Conservation (phyloP, 169 alveolate species). For the Besnoitia besnoiti region DNA sequence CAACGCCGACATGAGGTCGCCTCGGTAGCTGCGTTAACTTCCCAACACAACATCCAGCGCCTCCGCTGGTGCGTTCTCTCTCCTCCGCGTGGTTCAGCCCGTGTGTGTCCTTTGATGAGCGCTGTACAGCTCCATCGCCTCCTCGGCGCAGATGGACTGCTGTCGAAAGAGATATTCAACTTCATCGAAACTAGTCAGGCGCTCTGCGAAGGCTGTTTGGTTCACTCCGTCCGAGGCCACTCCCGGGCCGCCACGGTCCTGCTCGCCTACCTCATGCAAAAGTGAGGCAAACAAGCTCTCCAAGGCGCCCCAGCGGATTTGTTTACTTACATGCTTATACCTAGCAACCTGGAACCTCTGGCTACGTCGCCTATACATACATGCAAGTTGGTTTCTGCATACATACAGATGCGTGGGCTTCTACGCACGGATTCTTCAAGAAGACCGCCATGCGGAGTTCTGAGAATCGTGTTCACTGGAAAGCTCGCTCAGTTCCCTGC, state of each 20-base stretch:
- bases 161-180: conserved; percentile 74
- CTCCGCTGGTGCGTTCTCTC: not conserved
- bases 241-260: conserved; percentile 80
- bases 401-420: too few species aligned
- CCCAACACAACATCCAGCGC: too few species aligned
- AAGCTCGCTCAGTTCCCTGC: too few species aligned
- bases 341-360: too few species aligned
- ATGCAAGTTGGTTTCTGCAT: not conserved
- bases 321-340: not conserved
- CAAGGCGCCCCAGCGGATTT: not conserved
- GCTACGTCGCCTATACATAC: too few species aligned
- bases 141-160: conserved; percentile 81
- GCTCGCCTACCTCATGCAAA: conserved; percentile 81
- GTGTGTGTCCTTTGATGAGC: too few species aligned
- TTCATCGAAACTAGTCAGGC: conserved; percentile 78
- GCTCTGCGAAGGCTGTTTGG: conserved; percentile 76
- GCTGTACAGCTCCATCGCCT: conserved; percentile 72
- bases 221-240: conserved; percentile 72
- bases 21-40: too few species aligned
- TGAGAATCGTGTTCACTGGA: too few species aligned
- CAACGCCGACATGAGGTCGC: too few species aligned
- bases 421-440: too few species aligned
- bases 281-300: conserved; percentile 21
- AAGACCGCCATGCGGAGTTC: too few species aligned
- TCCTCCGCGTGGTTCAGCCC: not conserved